Conservation (phyloP, 2,329 filamentous ascomycete species). For the Scedosporium aurantiacum region DNA sequence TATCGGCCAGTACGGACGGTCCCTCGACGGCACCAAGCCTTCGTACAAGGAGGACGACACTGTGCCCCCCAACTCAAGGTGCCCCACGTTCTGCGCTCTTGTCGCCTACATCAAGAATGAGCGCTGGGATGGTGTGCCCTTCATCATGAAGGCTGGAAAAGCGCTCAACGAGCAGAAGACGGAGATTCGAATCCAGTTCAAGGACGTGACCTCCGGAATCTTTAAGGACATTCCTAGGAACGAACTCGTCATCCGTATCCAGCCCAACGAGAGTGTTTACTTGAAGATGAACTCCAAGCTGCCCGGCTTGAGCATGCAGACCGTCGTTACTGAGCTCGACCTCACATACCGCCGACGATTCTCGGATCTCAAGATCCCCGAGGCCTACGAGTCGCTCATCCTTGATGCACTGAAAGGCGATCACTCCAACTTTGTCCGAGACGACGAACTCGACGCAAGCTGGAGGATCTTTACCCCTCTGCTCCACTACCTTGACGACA, state of each 20-base stretch:
- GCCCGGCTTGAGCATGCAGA: slow-evolving; percentile 97
- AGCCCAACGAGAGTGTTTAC: slow-evolving; percentile 98
- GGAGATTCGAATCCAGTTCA: slow-evolving; percentile 98
- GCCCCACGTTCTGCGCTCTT: slow-evolving; percentile 95
- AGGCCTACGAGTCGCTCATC: slow-evolving; percentile 97
- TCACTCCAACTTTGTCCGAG: slow-evolving; percentile 97
- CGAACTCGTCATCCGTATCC: slow-evolving; percentile 97
- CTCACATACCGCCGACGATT: slow-evolving; percentile 96
- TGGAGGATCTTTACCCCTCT: slow-evolving; percentile 98
- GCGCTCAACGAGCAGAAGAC: slow-evolving; percentile 99
- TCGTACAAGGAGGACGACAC: slow-evolving; percentile 98
- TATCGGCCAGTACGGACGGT: slow-evolving; percentile 96
- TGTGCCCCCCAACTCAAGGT: slow-evolving; percentile 91
- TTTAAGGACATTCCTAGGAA: slow-evolving; percentile 99
- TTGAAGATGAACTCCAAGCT: slow-evolving; percentile 99
- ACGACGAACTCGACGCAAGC: slow-evolving; percentile 91
- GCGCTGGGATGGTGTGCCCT: slow-evolving; percentile 96
- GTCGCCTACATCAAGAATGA: slow-evolving; percentile 99
- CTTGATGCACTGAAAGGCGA: slow-evolving; percentile 97
- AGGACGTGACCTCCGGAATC: slow-evolving; percentile 97
- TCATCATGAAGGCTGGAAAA: slow-evolving; percentile 99
- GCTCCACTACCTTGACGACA: slow-evolving; percentile 95
- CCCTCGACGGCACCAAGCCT: slow-evolving; percentile 89
- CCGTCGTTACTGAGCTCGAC: slow-evolving; percentile 94
- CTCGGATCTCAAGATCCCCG: slow-evolving; percentile 97